Evolutionary conservation across 1,139 yeast species (phyloP), one percentile per base, ranked within the genome.

Genomic region (Nakaseomyces kungkrabaensis): DNA sequence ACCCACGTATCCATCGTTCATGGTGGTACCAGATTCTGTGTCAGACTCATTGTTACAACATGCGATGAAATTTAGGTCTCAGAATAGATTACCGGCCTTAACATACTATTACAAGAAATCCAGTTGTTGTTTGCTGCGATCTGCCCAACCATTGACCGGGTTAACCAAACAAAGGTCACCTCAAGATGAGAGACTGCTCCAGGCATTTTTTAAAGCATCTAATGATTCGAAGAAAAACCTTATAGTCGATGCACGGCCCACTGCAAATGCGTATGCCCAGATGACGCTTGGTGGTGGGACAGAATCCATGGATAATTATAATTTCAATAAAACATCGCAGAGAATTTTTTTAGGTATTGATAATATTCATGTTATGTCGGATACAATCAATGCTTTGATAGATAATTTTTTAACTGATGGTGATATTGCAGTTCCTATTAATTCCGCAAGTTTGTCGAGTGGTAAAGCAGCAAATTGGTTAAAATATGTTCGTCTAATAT

Each of bases 281-380:
- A 88, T 89, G 51, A 97, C 97, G 0, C 69, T 92, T 29, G 98
- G 98, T 5, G 98, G 97, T 5, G 98, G 98, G 0, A 85, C 97
- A 0, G 98, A 92, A 62, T 84, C 79, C 57, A 86, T 89, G 75
- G 97, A 90, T 54, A 80, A 87, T 61, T 90, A 92, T 68, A 75
- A 81, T 51, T 63, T 62, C 43, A 53, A 55, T 34, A 55, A 58
- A 17, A 59, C 64, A 5, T 79, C 81, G 37, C 73, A 78, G 50
- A 85, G 89, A 63, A 76, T 87, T 26, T 92, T 87, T 61, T 73
- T 95, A 52, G 95, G 95, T 45, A 88, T 92, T 48, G 98, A 92
- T 63, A 92, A 94, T 64, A 88, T 92, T 55, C 98, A 92, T 67
- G 95, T 87, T 3, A 87, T 94, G 87, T 74, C 97, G 53, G 97